Base-by-base conservation (phyloP, 495 filamentous ascomycete genomes). In the Penicillium soppii region DNA sequence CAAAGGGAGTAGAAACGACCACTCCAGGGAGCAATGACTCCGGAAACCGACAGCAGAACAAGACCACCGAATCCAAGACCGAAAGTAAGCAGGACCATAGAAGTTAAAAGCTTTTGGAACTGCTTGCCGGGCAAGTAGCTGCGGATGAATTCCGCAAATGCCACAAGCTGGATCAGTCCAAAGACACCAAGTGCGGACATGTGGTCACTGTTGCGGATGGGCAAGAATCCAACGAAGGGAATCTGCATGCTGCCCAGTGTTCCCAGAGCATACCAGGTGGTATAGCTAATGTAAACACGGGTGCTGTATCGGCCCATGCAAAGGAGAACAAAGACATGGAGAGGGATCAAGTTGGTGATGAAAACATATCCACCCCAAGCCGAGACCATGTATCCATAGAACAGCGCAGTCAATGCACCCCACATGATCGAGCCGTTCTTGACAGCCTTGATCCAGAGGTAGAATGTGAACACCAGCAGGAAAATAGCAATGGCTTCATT, bases 401-500 rank as follows among this genome's bases (percentile, higher is more conserved):
- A 99, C 51, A 99, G 74, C 29, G 95, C 95, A 53, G 92, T 92
- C 53, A 97, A 76, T 13, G 89, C 92, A 43, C 90, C 94, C 92
- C 92, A 99, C 69, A 96, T 88, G 47, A 91, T 87, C 15, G 92
- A 97, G 22, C 95, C 95, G 54, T 88, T 83, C 77, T 97, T 99
- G 54, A 99, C 79, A 2, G 94, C 88, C 77, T 97, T 97, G 73
- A 99, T 96, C 95, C 95, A 99, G 40, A 97, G 82, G 72, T 84
- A 97, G 78, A 97, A 99, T 68, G 95, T 99, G 70, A 96, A 97
- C 41, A 99, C 95, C 27, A 99, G 81, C 50, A 99, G 74, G 77
- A 97, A 97, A 59, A 99, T 99, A 43, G 95, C 92, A 77, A 99
- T 99, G 36, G 95, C 95, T 76, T 99, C 95, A 73, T 99, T 99